Evolutionary conservation across 1,284 basidiomycete genomes (phyloP), one percentile per base, ranked within the genome.

Genomic region (Puccinia sorghi): DNA sequence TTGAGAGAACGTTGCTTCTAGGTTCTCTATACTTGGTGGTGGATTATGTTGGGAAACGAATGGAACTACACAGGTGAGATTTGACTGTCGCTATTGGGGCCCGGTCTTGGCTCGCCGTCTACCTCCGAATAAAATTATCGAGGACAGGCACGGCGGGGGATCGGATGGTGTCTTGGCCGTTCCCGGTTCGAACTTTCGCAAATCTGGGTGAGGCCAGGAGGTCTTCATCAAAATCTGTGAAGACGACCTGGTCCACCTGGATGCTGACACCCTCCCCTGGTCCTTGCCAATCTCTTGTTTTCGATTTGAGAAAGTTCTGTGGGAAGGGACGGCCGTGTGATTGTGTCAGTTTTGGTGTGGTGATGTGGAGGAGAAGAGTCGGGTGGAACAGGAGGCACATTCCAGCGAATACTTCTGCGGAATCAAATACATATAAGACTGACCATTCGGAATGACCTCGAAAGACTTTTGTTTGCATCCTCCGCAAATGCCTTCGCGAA

Each of bases 401-500:
- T 20, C 32, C 17, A 25, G 20, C 8, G 8, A 15, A 11, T 22
- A 63, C 12, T 17, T 63, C 27, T 7, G 59, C 59, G 17, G n/a
- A 7, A 43, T 63, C 37, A 9, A 3, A 6, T 32, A 32, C 32
- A 41, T 4, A 25, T 22, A 59, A 17, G 3, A 72, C 70, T 72
- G 20, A 72, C 70, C 70, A 56, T 72, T 56, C 56, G 48, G 32
- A 72, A 72, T 39, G 70, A 72, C 25, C 66, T 56, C 32, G 70
- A 72, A 57, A 56, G 70, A 17, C 56, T 72, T 25, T 72, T 72
- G 70, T 72, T 69, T 20, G 70, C 56, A 72, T 72, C 70, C 41
- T 72, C 70, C 20, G 70, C 70, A 15, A 72, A 72, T n/a, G 70
- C 70, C n/a, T 72, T 72, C 22, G 70, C 70, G 17, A 72, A 72